Evolutionary conservation across 257 asterid species (phyloP).

Genomic region (Capsicum chinense): DNA sequence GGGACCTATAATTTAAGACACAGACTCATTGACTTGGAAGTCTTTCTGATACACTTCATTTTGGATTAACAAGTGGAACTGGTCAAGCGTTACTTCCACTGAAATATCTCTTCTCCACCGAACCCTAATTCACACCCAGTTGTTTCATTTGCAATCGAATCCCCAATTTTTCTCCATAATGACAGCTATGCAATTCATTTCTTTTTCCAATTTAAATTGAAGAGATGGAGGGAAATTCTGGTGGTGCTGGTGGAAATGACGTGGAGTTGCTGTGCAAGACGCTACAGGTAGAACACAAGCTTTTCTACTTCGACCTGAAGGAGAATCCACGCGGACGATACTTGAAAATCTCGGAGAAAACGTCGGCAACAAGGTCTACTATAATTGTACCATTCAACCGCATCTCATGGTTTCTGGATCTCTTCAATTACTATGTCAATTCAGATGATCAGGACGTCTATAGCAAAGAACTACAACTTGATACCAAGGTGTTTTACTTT

Average conservation of each 20-base stretch:
- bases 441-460: constrained; percentile 43
- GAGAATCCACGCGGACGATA: too few species aligned
- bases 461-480: constrained; percentile 97
- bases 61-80: not conserved
- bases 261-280: constrained; percentile 90
- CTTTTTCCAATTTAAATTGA: not conserved
- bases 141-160: not conserved
- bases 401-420: too few species aligned
- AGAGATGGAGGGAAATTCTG: constrained; percentile 79
- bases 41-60: not conserved
- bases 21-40: too few species aligned
- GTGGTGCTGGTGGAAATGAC: constrained; percentile 55
- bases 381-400: too few species aligned
- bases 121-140: constrained; percentile 27
- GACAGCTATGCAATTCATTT: not conserved
- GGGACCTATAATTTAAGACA: too few species aligned
- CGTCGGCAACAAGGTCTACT: too few species aligned
- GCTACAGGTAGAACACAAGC: constrained; percentile 95
- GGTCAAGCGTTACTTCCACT: constrained; percentile 18
- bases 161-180: not conserved
- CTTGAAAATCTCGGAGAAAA: too few species aligned
- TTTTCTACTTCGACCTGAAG: constrained; percentile 48
- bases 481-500: constrained; percentile 90
- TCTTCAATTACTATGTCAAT: too few species aligned
- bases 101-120: not conserved